Evolutionary conservation across 768 basidiomycete genomes (phyloP).

Genomic region (Phaeotremella skinneri): DNA sequence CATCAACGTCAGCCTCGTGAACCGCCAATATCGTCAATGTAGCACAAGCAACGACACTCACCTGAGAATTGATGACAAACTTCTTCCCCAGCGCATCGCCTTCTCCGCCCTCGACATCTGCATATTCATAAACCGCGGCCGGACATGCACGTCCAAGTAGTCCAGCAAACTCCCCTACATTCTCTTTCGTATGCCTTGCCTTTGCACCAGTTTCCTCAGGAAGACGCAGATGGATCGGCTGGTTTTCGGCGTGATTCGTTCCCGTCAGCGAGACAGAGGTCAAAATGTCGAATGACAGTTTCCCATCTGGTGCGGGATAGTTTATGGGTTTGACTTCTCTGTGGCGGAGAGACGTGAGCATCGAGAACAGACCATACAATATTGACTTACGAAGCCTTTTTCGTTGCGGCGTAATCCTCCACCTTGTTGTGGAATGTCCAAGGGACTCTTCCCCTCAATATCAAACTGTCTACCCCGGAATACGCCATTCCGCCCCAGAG

Average conservation of each 20-base stretch:
- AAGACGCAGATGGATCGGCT: constrained; percentile 82
- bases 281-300: constrained; percentile 87
- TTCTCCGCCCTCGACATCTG: constrained; percentile 63
- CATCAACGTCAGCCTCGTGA: not conserved
- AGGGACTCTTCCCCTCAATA: constrained; percentile 79
- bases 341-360: constrained; percentile 16
- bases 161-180: constrained; percentile 73
- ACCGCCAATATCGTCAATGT: no score
- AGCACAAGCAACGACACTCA: constrained; percentile 44
- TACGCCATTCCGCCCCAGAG: constrained; percentile 84
- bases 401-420: constrained; percentile 68
- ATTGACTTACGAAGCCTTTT: constrained; percentile 57
- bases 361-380: not conserved
- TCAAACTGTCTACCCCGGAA: constrained; percentile 79
- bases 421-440: constrained; percentile 81
- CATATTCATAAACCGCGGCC: constrained; percentile 95
- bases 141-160: constrained; percentile 87
- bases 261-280: constrained; percentile 86
- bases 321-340: constrained; percentile 68
- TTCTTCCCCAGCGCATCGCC: constrained; percentile 74
- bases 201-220: constrained; percentile 57
- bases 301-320: constrained; percentile 83
- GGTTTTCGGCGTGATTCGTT: constrained; percentile 96
- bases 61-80: constrained; percentile 94
- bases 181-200: constrained; percentile 68